A percentile compares a stretch with the other conserved stretches of the same genome.
Conservation (phyloP, 2,329 filamentous ascomycete species). For the Alternaria sp. region DNA sequence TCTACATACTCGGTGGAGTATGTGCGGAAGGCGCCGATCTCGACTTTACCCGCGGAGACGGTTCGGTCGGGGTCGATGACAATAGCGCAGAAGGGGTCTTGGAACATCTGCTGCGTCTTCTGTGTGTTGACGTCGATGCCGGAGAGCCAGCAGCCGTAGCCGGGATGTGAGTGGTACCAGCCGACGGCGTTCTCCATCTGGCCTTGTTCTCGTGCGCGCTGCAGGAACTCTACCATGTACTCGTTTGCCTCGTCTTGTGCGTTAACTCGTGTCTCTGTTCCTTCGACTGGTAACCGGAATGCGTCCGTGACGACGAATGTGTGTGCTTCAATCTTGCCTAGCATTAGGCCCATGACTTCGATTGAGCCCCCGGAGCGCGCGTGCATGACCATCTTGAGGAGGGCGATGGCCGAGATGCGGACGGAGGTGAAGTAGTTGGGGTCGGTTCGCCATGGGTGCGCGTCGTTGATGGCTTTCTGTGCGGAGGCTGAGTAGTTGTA, state of each 20-base stretch:
- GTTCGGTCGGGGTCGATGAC: conserved; percentile 97
- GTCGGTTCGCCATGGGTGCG: conserved; percentile 78
- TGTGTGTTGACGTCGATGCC: conserved; percentile 96
- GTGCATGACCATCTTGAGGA: conserved; percentile 99
- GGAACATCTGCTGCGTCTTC: conserved; percentile 80
- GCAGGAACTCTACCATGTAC: conserved; percentile 89
- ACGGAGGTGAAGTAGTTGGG: conserved; percentile 91
- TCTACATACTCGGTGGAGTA: conserved; percentile 73
- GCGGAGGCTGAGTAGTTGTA: conserved; percentile 78
- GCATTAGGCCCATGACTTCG: conserved; percentile 98
- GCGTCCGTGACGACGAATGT: conserved; percentile 93
- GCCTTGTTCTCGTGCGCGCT: conserved; percentile 75
- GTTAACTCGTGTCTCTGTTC: conserved; percentile 98
- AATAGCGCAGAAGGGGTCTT: conserved; percentile 92
- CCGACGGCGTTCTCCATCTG: conserved; percentile 91
- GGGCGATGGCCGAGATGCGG: conserved; percentile 88
- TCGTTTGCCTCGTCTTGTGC: conserved; percentile 95
- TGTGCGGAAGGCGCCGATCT: conserved; percentile 95
- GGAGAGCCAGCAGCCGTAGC: conserved; percentile 97
- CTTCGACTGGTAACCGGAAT: conserved; percentile 91
- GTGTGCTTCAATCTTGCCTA: conserved; percentile 86
- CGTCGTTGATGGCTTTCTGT: conserved; percentile 69
- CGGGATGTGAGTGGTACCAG: conserved; percentile 98
- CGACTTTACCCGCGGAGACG: conserved; percentile 91
- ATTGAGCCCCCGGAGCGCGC: conserved; percentile 90